Base-by-base conservation (phyloP, 1,284 basidiomycete genomes). In the Leccinum insigne region DNA sequence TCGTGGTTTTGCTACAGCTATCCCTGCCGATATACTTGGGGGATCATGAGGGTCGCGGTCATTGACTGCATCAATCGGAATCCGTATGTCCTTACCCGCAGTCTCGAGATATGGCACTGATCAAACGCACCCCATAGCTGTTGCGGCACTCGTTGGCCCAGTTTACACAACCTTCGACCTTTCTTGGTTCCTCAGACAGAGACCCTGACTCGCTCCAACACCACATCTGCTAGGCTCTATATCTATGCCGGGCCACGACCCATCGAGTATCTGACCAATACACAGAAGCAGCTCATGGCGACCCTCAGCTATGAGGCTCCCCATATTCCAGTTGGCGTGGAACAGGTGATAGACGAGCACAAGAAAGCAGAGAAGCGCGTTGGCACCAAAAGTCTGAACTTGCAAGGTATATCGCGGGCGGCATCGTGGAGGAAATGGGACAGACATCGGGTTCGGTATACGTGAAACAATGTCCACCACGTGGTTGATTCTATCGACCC, bases 81-180 rank as follows among this genome's bases (percentile, higher is more conserved):
- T 75, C 90, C 89, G 86, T 92, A 75, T 73, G 89, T 67, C n/a
- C 26, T 23, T 63, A 5, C 35, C 40, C 29, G 21, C 21, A 61
- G 59, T 62, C 21, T 66, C 54, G 60, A 63, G 44, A 63, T 60
- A 49, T 47, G 52, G 29, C 57, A 58, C 60, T 21, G 5, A 66
- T 47, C 11, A 42, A 35, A 32, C 23, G 40, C 29, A 13, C 11
- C 47, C 10, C 57, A 26, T 71, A 92, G 92, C 65, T 96, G 94
- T 78, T 96, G 94, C 70, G 94, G 94, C 8, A 96, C 94, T 5
- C 94, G 96, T 77, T 82, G 88, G 58, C 91, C 91, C 5, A 85
- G 84, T 64, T 80, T 93, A 64, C 83, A 89, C 67, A 88, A 90
- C 69, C 82, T 93, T 14, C 90, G 91, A 71, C 80, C 91, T 42